A percentile compares a stretch with the other conserved stretches of the same genome.
Evolutionary conservation across 2,329 filamentous ascomycete species (phyloP).

Genomic region (Fusarium mundagurra): DNA sequence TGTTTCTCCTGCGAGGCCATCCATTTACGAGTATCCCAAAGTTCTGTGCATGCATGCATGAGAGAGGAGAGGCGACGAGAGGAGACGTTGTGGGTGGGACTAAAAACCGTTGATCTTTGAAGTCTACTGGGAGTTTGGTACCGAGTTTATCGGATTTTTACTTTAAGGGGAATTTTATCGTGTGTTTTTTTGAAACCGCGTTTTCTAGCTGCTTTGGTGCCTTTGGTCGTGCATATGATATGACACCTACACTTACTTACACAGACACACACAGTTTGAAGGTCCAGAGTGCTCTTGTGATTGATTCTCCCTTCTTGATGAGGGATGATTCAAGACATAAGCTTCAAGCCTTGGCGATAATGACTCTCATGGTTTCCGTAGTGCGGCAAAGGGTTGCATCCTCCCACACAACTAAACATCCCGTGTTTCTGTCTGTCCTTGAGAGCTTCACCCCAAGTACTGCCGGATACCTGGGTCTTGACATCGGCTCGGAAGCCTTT

Average conservation of each 20-base stretch:
- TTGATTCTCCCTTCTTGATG: conserved; percentile 10
- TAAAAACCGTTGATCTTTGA: conserved; percentile 3
- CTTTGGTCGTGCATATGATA: conserved; percentile 10
- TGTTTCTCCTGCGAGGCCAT: neutral
- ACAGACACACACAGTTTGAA: neutral
- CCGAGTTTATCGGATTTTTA: conserved; percentile 8
- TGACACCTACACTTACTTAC: neutral
- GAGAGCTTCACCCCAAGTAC: conserved; percentile 14
- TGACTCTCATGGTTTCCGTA: conserved; percentile 1
- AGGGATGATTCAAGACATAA: conserved; percentile 5
- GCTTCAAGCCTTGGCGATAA: neutral
- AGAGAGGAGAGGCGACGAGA: conserved; percentile 1
- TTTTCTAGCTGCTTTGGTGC: conserved; percentile 14
- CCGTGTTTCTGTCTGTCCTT: neutral
- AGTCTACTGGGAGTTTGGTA: neutral
- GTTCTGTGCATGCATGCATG: conserved; percentile 15
- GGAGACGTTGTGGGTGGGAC: conserved; percentile 19
- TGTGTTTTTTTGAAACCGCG: neutral
- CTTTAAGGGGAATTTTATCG: neutral
- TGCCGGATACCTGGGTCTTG: conserved; percentile 20
- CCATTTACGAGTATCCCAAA: neutral
- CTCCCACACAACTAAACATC: neutral
- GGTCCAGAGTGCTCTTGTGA: neutral
- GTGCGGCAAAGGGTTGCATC: conserved; percentile 30
- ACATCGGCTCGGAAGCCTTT: conserved; percentile 17